A percentile compares a stretch with the other conserved stretches of the same genome.
Conservation (phyloP, 2,329 filamentous ascomycete genomes). For the Colletotrichum navitas region DNA sequence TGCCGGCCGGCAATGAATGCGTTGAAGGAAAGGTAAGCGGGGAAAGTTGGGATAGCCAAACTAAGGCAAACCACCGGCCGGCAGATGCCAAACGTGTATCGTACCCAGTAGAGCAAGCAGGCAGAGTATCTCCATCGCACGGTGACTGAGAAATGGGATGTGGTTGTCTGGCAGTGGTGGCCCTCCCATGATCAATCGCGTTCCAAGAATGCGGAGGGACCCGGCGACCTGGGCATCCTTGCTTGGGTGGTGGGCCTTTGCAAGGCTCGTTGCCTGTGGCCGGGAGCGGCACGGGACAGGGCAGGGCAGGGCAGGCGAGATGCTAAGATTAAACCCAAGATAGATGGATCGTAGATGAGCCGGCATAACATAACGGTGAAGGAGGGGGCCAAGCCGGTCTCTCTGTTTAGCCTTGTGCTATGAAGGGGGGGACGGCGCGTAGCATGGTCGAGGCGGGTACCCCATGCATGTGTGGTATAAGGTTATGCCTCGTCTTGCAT, state of each 20-base stretch:
- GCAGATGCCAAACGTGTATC: neutral
- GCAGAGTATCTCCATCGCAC: neutral
- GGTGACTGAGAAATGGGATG: constrained; percentile 5
- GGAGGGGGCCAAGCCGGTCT: neutral
- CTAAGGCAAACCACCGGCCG: neutral
- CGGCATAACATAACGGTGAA: neutral
- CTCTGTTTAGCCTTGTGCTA: neutral
- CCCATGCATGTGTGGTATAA: neutral
- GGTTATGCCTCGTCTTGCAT: constrained; percentile 20
- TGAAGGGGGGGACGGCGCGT: neutral
- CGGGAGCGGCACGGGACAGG: constrained; percentile 20
- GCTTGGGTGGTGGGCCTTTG: neutral
- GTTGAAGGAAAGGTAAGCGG: neutral
- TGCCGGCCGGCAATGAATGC: constrained; percentile 9
- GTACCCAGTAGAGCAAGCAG: neutral
- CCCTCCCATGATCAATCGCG: neutral
- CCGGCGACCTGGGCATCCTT: neutral
- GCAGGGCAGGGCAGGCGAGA: neutral
- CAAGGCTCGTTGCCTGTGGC: constrained; percentile 4
- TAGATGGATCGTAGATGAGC: neutral
- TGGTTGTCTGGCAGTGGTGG: neutral
- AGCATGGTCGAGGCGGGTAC: neutral
- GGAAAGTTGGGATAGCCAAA: too few relatives aligned
- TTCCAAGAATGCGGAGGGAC: constrained; percentile 20
- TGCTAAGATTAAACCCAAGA: neutral